Evolutionary conservation across 177 flowering plant species (phyloP).

Genomic region (Vitis hybrid): DNA sequence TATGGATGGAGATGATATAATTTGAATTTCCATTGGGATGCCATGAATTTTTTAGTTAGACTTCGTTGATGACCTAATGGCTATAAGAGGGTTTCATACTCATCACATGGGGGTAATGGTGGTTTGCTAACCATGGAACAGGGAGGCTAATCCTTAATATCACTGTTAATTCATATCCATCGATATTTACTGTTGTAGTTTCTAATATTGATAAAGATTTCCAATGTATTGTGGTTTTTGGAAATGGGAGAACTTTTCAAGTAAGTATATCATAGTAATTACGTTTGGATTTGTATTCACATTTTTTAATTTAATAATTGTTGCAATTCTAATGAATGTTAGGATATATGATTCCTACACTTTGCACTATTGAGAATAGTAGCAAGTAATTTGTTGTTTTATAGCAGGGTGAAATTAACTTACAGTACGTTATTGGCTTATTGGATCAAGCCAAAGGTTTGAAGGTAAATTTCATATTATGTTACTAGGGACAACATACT

Average conservation of each 20-base stretch:
- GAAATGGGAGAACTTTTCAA: conserved; percentile 47
- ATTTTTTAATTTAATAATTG: background rate
- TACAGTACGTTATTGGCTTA: no score
- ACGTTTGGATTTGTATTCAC: background rate
- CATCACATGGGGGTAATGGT: conserved; percentile 65
- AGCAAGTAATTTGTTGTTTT: no score
- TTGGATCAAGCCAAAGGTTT: no score
- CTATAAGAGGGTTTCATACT: conserved; percentile 82
- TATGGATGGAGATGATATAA: conserved; percentile 73
- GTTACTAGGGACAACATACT: accelerated
- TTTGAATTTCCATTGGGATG: conserved; percentile 69
- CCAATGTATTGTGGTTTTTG: conserved; percentile 49
- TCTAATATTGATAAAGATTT: conserved; percentile 74
- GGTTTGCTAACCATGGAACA: conserved; percentile 71
- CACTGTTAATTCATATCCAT: conserved; percentile 71
- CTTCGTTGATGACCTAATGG: conserved; percentile 62
- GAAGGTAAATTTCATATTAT: no score
- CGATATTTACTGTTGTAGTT: conserved; percentile 74
- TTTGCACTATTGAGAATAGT: accelerated
- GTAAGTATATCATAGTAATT: conserved; percentile 24
- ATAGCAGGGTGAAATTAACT: no score
- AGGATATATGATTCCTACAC: no score
- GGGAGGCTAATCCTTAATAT: conserved; percentile 57
- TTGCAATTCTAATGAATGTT: no score
- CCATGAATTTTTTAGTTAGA: conserved; percentile 49